phyloP scores from a whole-genome alignment of 768 basidiomycete genomes.

The Lyophyllum semitale region DNA sequence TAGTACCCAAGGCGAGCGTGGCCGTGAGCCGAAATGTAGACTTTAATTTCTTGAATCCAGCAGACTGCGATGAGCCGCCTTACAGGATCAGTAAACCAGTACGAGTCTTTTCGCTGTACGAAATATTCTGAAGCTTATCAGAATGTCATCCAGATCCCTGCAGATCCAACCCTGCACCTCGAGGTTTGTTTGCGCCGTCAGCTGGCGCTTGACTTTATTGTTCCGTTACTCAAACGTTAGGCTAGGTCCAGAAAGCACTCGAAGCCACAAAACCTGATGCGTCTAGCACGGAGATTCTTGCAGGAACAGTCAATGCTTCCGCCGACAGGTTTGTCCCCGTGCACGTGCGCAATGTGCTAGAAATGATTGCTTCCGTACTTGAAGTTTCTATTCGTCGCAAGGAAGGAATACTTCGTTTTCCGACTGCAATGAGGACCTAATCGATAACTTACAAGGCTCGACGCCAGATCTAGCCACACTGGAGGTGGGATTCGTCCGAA shows the following conservation, averaged over 20 bases:
- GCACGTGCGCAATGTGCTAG: neutral
- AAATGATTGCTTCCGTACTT: conserved; percentile 5
- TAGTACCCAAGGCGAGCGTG: conserved; percentile 69
- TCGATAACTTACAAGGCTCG: conserved; percentile 52
- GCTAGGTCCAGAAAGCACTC: conserved; percentile 49
- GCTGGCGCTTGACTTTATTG: neutral
- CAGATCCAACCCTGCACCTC: conserved; percentile 54
- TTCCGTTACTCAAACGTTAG: conserved; percentile 2
- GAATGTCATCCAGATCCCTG: conserved; percentile 46
- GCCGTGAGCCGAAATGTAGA: conserved; percentile 75
- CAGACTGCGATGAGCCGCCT: conserved; percentile 42
- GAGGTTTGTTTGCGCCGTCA: conserved; percentile 40
- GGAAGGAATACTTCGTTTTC: conserved; percentile 81
- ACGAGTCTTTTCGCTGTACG: conserved; percentile 2
- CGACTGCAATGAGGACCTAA: conserved; percentile 68
- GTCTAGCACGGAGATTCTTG: conserved; percentile 38
- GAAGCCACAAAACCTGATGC: conserved; percentile 43
- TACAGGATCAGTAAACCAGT: conserved; percentile 74
- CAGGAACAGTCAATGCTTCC: conserved; percentile 68
- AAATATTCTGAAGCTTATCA: conserved; percentile 11
- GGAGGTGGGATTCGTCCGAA: conserved; percentile 50
- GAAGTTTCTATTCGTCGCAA: conserved; percentile 85
- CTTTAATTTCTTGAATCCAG: conserved; percentile 63
- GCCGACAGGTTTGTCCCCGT: conserved; percentile 65
- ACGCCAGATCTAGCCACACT: conserved; percentile 61